Conservation (phyloP, 73 alveolate species). For the Durusdinium trenchii region DNA sequence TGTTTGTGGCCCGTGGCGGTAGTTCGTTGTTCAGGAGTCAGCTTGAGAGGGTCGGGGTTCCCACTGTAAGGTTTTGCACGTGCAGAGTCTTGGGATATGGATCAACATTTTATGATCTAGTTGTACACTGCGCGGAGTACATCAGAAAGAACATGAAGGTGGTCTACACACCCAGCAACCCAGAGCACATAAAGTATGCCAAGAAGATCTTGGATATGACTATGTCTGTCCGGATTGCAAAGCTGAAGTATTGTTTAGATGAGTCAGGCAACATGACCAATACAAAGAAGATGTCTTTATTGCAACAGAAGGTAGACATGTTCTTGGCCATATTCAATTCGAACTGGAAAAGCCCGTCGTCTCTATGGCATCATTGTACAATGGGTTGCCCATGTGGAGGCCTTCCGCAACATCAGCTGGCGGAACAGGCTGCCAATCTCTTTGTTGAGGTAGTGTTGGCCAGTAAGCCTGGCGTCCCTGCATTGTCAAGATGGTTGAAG, state of each 20-base stretch:
- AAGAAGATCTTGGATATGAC: neutral
- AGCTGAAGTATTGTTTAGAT: neutral
- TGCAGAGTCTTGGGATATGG: conserved; percentile 31
- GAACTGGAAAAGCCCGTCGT: neutral
- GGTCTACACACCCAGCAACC: neutral
- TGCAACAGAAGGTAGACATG: neutral
- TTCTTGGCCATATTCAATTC: neutral
- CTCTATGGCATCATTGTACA: neutral
- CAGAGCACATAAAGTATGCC: neutral
- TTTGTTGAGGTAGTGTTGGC: conserved; percentile 1
- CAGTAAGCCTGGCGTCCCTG: conserved; percentile 2
- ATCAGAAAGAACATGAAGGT: neutral
- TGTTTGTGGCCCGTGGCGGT: neutral
- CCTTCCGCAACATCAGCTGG: neutral
- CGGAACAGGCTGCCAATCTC: neutral
- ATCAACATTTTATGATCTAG: neutral
- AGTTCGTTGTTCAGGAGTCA: neutral
- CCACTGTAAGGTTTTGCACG: neutral
- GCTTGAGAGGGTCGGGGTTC: too few relatives aligned
- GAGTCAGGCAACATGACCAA: neutral
- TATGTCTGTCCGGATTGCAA: neutral
- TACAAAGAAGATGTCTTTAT: neutral
- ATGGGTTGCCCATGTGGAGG: conserved; percentile 23
- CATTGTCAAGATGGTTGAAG: conserved; percentile 34
- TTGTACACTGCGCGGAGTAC: neutral